Percentiles rank a stretch among this genome's conserved stretches.
These are phyloP conservation scores for Diaporthe nobilis DNA, from an alignment of 2,329 filamentous ascomycete species.

Conservation along the genomic window DNA sequence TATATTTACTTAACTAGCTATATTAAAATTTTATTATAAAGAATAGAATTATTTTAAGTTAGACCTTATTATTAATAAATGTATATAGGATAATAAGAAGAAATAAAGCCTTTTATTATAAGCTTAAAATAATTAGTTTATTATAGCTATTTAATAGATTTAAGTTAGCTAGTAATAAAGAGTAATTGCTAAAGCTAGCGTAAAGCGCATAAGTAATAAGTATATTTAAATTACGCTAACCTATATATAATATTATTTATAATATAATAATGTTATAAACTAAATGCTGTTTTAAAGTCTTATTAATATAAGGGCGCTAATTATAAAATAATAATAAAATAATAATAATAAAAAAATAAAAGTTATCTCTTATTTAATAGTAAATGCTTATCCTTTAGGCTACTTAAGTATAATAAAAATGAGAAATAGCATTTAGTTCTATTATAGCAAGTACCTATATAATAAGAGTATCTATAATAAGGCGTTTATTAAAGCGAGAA, in stretches of 20 bases:
- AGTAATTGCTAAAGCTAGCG: not conserved
- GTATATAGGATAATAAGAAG: too few relatives aligned
- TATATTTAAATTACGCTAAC: not conserved
- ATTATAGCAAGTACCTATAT: not conserved
- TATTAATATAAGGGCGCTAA: too few relatives aligned
- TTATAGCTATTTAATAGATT: not conserved
- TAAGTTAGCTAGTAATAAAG: not conserved
- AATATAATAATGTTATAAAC: too few relatives aligned
- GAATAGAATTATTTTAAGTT: too few relatives aligned
- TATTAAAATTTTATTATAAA: too few relatives aligned
- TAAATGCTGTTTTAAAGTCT: too few relatives aligned
- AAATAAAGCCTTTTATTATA: too few relatives aligned
- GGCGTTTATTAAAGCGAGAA: not conserved
- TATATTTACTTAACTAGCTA: too few relatives aligned
- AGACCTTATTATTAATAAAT: too few relatives aligned
- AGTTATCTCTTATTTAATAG: not conserved
- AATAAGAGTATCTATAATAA: not conserved
- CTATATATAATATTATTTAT: too few relatives aligned
- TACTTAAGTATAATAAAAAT: not conserved
- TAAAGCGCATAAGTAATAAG: not conserved
- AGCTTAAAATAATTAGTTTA: too few relatives aligned
- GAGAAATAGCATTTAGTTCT: not conserved
- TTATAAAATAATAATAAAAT: too few relatives aligned
- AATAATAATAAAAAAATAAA: not conserved
- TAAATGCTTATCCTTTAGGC: not conserved